Base-by-base conservation (phyloP, 768 basidiomycete species). In the Kwoniella europaea region DNA sequence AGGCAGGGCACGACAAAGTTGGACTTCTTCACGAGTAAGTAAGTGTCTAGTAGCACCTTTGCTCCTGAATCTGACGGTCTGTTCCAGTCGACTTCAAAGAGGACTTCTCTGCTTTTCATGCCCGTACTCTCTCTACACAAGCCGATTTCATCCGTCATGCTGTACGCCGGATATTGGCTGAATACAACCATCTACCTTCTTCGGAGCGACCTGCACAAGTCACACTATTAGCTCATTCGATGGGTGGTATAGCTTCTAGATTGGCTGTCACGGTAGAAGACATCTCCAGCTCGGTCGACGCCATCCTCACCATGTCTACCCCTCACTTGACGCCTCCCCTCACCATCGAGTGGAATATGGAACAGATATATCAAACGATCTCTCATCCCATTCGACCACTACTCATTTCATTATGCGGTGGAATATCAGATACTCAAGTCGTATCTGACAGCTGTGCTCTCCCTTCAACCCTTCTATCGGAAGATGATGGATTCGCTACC, bases 71-170 rank as follows among this genome's bases (percentile, higher is more conserved):
- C 44, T 58, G 12, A 41, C 53, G 44, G 57, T 41, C 18, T 24
- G 7, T 22, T 20, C 15, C 76, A 92, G 94, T 93, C 77, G 95
- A 98, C 80, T 95, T 94, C 86, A 97, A 98, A 78, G 97, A 98
- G 83, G 97, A 98, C 77, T 88, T 98, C 43, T 94, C 94, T 10
- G 97, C 97, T 0, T 92, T 98, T 76, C 93, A 98, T 84, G 93
- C 93, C 0, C 87, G 91, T 0, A 98, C 96, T 0, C 86, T 98
- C 12, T 88, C 90, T 70, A 88, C 92, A 4, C 91, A 99, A 84
- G 91, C 90, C 22, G 82, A 86, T 29, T 98, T 93, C 83, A 87
- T 92, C 13, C 84, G 88, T 43, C 85, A 86, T 54, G 90, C 91
- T 15, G 88, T 97, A 68, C 83, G 82, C 88, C 88, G 2, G 7